These are phyloP conservation scores for Aspergillus cristatus DNA, from an alignment of 495 filamentous ascomycete genomes.

Conservation along the genomic window DNA sequence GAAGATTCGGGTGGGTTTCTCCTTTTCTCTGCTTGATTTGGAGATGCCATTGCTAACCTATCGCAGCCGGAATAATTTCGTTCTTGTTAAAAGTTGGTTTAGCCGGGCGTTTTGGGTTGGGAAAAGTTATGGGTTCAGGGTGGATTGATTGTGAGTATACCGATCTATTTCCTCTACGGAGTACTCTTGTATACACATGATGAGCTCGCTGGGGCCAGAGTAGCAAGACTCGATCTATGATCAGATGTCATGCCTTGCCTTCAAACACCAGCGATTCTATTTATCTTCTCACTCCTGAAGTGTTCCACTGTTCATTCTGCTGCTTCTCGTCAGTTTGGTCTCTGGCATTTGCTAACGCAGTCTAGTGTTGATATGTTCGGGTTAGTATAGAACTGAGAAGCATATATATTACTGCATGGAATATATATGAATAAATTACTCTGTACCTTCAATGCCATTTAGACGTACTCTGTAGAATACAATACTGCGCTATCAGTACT, in stretches of 20 bases:
- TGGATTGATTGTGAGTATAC: constrained; percentile 7
- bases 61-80: constrained; percentile 35
- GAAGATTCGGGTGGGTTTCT: constrained; percentile 35
- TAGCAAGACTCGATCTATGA: constrained; percentile 30
- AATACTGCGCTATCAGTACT: too few relatives aligned
- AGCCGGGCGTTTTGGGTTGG: constrained; percentile 20
- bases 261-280: constrained; percentile 39
- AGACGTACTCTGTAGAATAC: too few relatives aligned
- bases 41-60: constrained; percentile 10
- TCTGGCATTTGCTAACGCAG: constrained; percentile 10
- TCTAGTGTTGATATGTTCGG: constrained; percentile 1
- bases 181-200: constrained; percentile 19
- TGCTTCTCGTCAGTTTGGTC: background rate
- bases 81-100: constrained; percentile 8
- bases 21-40: constrained; percentile 1
- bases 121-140: background rate
- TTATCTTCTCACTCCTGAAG: constrained; percentile 45
- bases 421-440: too few relatives aligned
- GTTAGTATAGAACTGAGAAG: background rate
- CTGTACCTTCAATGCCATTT: too few relatives aligned
- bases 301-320: constrained; percentile 1
- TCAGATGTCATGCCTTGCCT: constrained; percentile 39
- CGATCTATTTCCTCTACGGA: constrained; percentile 1
- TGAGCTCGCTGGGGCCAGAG: constrained; percentile 51
- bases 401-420: background rate